Evolutionary conservation across 208 protist species (phyloP).

Genomic region (Leishmania gerbilli): DNA sequence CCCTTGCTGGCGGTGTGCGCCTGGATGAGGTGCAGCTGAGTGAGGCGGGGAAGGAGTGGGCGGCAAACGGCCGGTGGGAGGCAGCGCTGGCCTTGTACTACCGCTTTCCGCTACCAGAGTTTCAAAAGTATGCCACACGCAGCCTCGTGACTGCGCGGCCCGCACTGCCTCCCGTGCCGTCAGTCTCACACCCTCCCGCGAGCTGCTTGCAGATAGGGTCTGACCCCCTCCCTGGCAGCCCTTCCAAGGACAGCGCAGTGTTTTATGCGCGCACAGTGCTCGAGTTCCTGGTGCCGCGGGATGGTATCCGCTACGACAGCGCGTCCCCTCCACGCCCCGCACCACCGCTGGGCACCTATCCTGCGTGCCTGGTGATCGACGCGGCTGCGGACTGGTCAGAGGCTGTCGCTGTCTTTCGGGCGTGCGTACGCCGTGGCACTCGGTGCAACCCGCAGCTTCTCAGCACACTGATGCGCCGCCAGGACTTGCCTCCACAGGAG

Average conservation of each 20-base stretch:
- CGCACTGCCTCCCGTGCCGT: neutral
- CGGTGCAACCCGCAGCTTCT: conserved; percentile 65
- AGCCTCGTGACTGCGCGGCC: conserved; percentile 34
- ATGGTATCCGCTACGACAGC: conserved; percentile 10
- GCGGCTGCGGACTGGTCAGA: conserved; percentile 24
- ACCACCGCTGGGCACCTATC: conserved; percentile 31
- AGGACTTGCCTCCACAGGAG: conserved; percentile 26
- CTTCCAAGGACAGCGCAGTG: neutral
- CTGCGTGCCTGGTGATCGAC: conserved; percentile 27
- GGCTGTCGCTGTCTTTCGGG: conserved; percentile 50
- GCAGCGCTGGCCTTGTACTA: conserved; percentile 53
- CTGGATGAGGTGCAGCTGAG: conserved; percentile 77
- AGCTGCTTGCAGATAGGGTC: neutral
- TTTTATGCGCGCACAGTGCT: conserved; percentile 7
- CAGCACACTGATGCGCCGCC: conserved; percentile 52
- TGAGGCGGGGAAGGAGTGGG: conserved; percentile 47
- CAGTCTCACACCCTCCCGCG: neutral
- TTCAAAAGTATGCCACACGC: conserved; percentile 51
- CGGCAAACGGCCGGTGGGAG: conserved; percentile 46
- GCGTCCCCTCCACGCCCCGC: conserved; percentile 8
- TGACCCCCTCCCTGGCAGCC: neutral
- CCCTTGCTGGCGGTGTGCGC: conserved; percentile 49
- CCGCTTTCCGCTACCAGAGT: conserved; percentile 51
- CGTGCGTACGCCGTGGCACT: conserved; percentile 49
- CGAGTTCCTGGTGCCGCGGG: conserved; percentile 18